Conservation (phyloP, 1,284 basidiomycete species). For the Volvariella surrecta region DNA sequence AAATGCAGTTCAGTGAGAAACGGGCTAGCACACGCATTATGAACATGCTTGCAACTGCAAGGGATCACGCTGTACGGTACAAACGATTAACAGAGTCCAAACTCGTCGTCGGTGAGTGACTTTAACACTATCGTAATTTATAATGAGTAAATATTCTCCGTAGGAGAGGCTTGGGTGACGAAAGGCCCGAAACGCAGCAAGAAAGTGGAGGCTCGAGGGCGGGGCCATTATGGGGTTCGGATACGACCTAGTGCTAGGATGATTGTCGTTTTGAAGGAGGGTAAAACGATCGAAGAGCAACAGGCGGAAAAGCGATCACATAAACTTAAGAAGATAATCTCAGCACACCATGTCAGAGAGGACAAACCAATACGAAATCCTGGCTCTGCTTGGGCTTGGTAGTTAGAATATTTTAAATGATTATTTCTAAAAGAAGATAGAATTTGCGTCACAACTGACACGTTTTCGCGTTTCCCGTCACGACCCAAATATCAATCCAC, state of each 20-base stretch:
- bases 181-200: slow-evolving; percentile 68
- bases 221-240: slow-evolving; percentile 76
- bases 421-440: background rate
- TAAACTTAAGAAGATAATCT: slow-evolving; percentile 70
- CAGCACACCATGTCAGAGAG: slow-evolving; percentile 72
- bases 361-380: slow-evolving; percentile 74
- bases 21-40: slow-evolving; percentile 79
- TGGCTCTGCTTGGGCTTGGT: slow-evolving; percentile 79
- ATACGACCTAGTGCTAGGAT: slow-evolving; percentile 74
- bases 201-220: slow-evolving; percentile 80
- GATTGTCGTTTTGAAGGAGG: slow-evolving; percentile 77
- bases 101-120: slow-evolving; percentile 72
- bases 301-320: slow-evolving; percentile 54
- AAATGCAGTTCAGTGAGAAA: slow-evolving; percentile 95
- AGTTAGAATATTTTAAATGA: slow-evolving; percentile 20
- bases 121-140: slow-evolving; percentile 2
- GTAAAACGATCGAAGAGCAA: slow-evolving; percentile 71
- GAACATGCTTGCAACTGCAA: slow-evolving; percentile 82
- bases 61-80: slow-evolving; percentile 75
- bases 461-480: slow-evolving; percentile 12
- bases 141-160: background rate
- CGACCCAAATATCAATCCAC: too few relatives aligned
- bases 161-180: slow-evolving; percentile 90
- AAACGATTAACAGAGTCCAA: slow-evolving; percentile 72
- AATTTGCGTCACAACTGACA: slow-evolving; percentile 12